Percentiles rank a stretch among this genome's conserved stretches.
Conservation (phyloP, 768 basidiomycete species). For the Chiua virens region DNA sequence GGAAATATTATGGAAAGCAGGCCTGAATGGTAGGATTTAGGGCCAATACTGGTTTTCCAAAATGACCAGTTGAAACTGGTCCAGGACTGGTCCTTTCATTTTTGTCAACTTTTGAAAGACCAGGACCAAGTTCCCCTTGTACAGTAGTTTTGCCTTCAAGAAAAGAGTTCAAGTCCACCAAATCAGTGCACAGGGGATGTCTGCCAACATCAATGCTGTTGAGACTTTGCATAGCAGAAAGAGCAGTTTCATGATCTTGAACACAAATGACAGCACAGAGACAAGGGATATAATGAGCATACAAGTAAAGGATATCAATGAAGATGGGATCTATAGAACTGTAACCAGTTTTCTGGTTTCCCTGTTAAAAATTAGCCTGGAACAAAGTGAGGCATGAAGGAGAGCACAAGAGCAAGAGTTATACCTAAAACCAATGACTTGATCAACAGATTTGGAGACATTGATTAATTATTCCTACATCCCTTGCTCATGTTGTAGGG, state of each 20-base stretch:
- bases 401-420: neutral
- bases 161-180: conserved; percentile 91
- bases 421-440: conserved; percentile 86
- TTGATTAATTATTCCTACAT: conserved; percentile 79
- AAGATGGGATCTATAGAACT: conserved; percentile 73
- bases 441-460: conserved; percentile 85
- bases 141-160: conserved; percentile 89
- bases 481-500: conserved; percentile 87
- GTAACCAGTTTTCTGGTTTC: conserved; percentile 94
- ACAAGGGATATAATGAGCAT: conserved; percentile 2
- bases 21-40: too few species aligned
- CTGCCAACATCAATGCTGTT: conserved; percentile 93
- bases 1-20: too few species aligned
- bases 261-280: conserved; percentile 14
- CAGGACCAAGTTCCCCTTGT: conserved; percentile 80
- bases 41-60: too few species aligned
- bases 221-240: conserved; percentile 93
- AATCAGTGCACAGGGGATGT: conserved; percentile 88
- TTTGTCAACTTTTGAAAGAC: too few species aligned
- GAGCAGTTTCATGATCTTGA: conserved; percentile 92
- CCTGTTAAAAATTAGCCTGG: conserved; percentile 82
- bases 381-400: neutral
- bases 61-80: too few species aligned
- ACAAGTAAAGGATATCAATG: neutral
- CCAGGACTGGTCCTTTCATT: too few species aligned